Evolutionary conservation across 176 grass and related monocot species (phyloP).

Genomic region (Oryza brachyantha): DNA sequence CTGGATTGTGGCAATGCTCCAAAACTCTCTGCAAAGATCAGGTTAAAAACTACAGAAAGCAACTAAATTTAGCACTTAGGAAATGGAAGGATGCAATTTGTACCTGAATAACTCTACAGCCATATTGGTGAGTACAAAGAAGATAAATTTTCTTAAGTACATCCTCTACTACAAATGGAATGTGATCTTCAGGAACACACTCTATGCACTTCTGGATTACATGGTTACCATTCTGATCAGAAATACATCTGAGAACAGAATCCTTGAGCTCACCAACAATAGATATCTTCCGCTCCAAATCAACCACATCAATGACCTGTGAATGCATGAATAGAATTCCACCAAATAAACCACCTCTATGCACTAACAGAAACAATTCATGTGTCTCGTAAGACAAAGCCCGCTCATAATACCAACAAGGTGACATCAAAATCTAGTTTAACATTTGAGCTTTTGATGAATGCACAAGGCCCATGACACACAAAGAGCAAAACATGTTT

Average conservation of each 20-base stretch:
- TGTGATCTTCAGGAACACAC: slow-evolving; percentile 83
- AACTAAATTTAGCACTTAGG: background rate
- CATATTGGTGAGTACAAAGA: slow-evolving; percentile 90
- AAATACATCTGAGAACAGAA: slow-evolving; percentile 73
- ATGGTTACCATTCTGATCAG: slow-evolving; percentile 97
- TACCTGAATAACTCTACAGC: slow-evolving; percentile 98
- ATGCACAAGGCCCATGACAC: background rate
- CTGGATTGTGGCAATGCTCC: slow-evolving; percentile 71
- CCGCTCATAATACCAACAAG: background rate
- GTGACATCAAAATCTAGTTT: background rate
- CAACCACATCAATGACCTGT: slow-evolving; percentile 92
- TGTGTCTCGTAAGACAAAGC: background rate
- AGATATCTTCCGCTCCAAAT: slow-evolving; percentile 69
- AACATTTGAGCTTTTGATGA: background rate
- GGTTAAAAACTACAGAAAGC: background rate
- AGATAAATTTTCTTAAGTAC: slow-evolving; percentile 62
- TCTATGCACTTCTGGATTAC: slow-evolving; percentile 99
- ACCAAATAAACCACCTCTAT: slow-evolving; percentile 80
- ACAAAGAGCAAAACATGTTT: background rate
- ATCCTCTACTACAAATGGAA: slow-evolving; percentile 69
- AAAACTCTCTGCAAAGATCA: slow-evolving; percentile 55
- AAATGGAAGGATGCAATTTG: background rate
- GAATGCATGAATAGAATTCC: slow-evolving; percentile 16
- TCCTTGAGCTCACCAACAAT: slow-evolving; percentile 82
- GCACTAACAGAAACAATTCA: slow-evolving; percentile 35